phyloP scores from a whole-genome alignment of 306 rosid species.

The Gleditsia sinensis region DNA sequence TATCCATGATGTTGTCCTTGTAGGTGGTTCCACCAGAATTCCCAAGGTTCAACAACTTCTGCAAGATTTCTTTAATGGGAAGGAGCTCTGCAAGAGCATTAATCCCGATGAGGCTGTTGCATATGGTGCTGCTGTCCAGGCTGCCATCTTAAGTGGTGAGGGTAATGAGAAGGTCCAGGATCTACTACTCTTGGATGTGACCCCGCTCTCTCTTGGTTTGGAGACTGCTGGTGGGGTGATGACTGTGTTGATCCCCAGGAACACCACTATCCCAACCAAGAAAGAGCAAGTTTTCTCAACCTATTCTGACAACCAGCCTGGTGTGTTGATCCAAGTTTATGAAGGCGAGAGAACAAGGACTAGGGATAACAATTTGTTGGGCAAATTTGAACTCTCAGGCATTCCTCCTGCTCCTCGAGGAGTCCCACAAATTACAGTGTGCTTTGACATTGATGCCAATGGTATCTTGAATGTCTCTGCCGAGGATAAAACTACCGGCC shows the following conservation, averaged over 20 bases:
- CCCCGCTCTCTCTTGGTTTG: constrained; percentile 69
- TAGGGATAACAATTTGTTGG: constrained; percentile 46
- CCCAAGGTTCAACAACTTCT: constrained; percentile 73
- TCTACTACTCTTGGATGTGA: constrained; percentile 66
- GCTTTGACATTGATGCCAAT: constrained; percentile 60
- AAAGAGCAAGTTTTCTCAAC: constrained; percentile 67
- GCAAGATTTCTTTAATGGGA: constrained; percentile 69
- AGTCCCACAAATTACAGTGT: constrained; percentile 43
- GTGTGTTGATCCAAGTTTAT: constrained; percentile 72
- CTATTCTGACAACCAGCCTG: constrained; percentile 75
- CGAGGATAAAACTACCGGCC: constrained; percentile 68
- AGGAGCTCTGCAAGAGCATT: constrained; percentile 73
- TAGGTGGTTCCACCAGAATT: constrained; percentile 71
- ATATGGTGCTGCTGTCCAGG: constrained; percentile 70
- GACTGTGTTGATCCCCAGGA: constrained; percentile 69
- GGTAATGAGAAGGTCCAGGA: constrained; percentile 79
- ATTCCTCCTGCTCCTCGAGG: constrained; percentile 51
- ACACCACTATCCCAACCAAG: constrained; percentile 74
- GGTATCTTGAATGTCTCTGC: constrained; percentile 76
- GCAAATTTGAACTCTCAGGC: constrained; percentile 47
- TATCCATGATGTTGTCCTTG: constrained; percentile 65
- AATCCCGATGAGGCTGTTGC: constrained; percentile 76
- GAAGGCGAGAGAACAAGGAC: constrained; percentile 75
- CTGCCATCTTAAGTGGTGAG: constrained; percentile 62
- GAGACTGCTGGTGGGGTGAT: constrained; percentile 77